phyloP scores from a whole-genome alignment of 2,329 filamentous ascomycete species.

The Cercospora sp. region DNA sequence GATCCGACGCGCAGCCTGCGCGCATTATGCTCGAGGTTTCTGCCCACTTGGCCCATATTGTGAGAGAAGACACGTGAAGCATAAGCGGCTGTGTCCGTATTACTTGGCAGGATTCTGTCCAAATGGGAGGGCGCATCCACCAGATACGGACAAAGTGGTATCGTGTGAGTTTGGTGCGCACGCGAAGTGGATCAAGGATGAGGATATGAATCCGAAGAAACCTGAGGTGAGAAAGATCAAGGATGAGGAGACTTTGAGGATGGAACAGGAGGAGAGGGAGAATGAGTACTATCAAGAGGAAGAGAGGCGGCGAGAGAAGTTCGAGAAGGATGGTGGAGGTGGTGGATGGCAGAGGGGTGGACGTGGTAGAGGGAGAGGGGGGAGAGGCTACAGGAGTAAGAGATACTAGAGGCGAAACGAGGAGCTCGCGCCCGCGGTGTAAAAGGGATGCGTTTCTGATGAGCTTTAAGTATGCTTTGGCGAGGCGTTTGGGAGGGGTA shows the following conservation, averaged over 20 bases:
- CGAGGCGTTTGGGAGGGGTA: constrained; percentile 3
- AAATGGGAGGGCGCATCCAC: constrained; percentile 56
- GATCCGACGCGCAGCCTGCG: constrained; percentile 67
- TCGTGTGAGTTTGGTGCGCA: constrained; percentile 79
- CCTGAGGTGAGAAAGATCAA: constrained; percentile 66
- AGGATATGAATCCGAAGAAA: constrained; percentile 58
- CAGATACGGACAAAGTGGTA: constrained; percentile 40
- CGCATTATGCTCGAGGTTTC: constrained; percentile 85
- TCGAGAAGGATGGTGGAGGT: constrained; percentile 50
- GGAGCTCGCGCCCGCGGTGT: neutral
- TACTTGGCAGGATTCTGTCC: constrained; percentile 96
- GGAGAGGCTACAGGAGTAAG: constrained; percentile 21
- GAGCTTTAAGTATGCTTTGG: constrained; percentile 4
- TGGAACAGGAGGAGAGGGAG: constrained; percentile 59
- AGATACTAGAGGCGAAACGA: constrained; percentile 8
- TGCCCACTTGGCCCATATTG: constrained; percentile 87
- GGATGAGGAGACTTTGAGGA: constrained; percentile 68
- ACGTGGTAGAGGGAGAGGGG: constrained; percentile 43
- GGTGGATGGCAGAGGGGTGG: constrained; percentile 49
- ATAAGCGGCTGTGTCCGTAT: constrained; percentile 71
- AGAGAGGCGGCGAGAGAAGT: constrained; percentile 46
- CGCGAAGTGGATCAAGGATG: constrained; percentile 70
- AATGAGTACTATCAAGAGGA: constrained; percentile 56
- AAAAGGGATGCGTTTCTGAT: neutral
- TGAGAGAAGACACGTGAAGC: constrained; percentile 83